A percentile compares a stretch with the other conserved stretches of the same genome.
Evolutionary conservation across 2,329 filamentous ascomycete genomes (phyloP).

Genomic region (Aspergillus japonicus): DNA sequence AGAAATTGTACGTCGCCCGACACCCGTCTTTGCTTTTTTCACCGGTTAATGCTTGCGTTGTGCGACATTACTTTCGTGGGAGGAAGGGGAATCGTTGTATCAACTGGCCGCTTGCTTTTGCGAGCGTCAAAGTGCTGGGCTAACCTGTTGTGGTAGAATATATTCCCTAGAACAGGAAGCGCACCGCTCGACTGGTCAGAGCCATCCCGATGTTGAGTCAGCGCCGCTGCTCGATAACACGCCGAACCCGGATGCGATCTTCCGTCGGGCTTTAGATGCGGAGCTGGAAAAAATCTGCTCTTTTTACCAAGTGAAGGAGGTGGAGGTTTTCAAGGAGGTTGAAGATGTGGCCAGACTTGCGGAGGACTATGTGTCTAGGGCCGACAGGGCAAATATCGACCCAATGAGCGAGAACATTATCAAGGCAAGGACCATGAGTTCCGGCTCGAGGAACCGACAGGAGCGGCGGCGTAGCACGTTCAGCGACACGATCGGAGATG

Average conservation of each 20-base stretch:
- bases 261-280: slow-evolving; percentile 75
- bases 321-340: slow-evolving; percentile 79
- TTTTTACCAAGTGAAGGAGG: slow-evolving; percentile 87
- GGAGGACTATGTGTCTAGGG: slow-evolving; percentile 63
- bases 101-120: not conserved
- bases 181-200: slow-evolving; percentile 57
- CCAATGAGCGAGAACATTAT: slow-evolving; percentile 43
- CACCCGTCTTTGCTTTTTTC: slow-evolving; percentile 1
- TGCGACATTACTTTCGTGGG: slow-evolving; percentile 7
- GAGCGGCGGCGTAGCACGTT: slow-evolving; percentile 48
- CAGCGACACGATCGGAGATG: slow-evolving; percentile 50
- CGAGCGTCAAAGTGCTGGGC: not conserved
- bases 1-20: slow-evolving; percentile 74
- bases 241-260: slow-evolving; percentile 75
- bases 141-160: slow-evolving; percentile 62
- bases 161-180: slow-evolving; percentile 89
- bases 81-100: not conserved
- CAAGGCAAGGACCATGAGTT: slow-evolving; percentile 43
- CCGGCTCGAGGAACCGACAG: slow-evolving; percentile 43
- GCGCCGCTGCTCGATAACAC: slow-evolving; percentile 71
- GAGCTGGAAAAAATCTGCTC: slow-evolving; percentile 92
- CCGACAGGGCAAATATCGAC: slow-evolving; percentile 45
- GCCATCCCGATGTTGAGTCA: slow-evolving; percentile 71
- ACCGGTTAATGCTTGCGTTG: slow-evolving; percentile 1
- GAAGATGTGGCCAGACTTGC: slow-evolving; percentile 74